Evolutionary conservation across 257 asterid species (phyloP).

Genomic region (Perilla frutescens): DNA sequence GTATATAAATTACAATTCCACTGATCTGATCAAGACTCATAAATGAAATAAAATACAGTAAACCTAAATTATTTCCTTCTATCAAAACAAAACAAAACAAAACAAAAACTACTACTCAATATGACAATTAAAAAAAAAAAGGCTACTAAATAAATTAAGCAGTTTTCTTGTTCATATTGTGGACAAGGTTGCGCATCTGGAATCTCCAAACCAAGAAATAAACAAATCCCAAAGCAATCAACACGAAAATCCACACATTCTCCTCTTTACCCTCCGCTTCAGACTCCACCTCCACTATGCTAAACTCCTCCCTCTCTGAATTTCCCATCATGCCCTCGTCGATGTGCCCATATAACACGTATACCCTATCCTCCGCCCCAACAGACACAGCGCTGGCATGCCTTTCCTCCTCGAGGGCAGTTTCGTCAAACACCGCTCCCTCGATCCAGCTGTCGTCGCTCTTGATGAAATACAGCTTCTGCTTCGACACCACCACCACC

Average conservation of each 20-base stretch:
- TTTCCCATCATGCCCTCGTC: conserved; percentile 62
- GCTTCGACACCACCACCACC: conserved; percentile 65
- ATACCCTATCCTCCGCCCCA: conserved; percentile 71
- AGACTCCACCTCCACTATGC: conserved; percentile 65
- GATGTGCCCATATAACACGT: conserved; percentile 77
- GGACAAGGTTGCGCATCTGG: conserved; percentile 67
- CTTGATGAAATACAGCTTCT: conserved; percentile 55
- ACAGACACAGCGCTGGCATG: conserved; percentile 71
- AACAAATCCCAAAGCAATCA: conserved; percentile 75
- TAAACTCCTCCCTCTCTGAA: conserved; percentile 57
- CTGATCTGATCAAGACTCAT: neutral
- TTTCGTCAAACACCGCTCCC: conserved; percentile 87
- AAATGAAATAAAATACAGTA: neutral
- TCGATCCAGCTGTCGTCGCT: conserved; percentile 83
- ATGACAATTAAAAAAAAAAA: no score
- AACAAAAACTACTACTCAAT: no score
- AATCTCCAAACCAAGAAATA: conserved; percentile 87
- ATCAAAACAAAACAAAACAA: neutral
- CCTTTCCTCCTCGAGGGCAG: conserved; percentile 67
- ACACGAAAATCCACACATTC: conserved; percentile 66
- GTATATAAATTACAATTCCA: neutral
- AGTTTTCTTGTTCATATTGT: conserved; percentile 77
- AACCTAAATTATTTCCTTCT: neutral
- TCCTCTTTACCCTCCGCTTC: conserved; percentile 66
- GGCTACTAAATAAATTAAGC: no score